Evolutionary conservation across 73 alveolate genomes (phyloP).

Genomic region (Halteria grandinella): DNA sequence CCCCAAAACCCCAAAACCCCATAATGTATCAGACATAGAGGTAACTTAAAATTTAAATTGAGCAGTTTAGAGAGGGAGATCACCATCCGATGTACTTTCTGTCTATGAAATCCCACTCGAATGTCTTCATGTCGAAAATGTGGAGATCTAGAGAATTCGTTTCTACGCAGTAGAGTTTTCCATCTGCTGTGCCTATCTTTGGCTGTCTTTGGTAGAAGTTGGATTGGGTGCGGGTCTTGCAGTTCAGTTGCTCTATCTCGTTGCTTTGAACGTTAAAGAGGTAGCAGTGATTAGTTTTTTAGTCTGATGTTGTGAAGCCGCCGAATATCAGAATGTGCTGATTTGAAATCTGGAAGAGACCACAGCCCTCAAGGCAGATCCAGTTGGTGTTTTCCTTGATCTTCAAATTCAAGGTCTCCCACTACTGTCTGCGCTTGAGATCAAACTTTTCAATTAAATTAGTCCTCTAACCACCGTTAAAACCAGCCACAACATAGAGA

Average conservation of each 20-base stretch:
- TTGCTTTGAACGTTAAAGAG: slow-evolving; percentile 60
- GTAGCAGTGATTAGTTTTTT: slow-evolving; percentile 68
- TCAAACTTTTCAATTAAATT: slow-evolving; percentile 69
- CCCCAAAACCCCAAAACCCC: too few relatives aligned
- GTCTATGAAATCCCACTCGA: slow-evolving; percentile 67
- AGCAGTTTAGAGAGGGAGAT: too few relatives aligned
- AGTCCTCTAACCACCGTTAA: slow-evolving; percentile 76
- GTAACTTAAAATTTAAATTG: too few relatives aligned
- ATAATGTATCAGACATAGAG: too few relatives aligned
- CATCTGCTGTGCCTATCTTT: slow-evolving; percentile 65
- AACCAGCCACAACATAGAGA: slow-evolving; percentile 74
- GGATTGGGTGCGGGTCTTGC: slow-evolving; percentile 55
- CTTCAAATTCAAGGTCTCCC: slow-evolving; percentile 64
- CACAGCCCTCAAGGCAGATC: slow-evolving; percentile 78
- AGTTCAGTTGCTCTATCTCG: slow-evolving; percentile 63
- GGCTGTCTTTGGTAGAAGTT: slow-evolving; percentile 75
- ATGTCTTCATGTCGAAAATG: slow-evolving; percentile 43
- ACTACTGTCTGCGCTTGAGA: slow-evolving; percentile 34
- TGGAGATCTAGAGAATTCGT: slow-evolving; percentile 72
- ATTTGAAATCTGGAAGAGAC: slow-evolving; percentile 50
- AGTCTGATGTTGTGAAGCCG: slow-evolving; percentile 69
- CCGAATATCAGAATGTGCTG: slow-evolving; percentile 65
- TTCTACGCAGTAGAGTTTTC: slow-evolving; percentile 68
- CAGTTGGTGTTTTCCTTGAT: slow-evolving; percentile 69
- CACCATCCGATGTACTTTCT: slow-evolving; percentile 70